phyloP scores from a whole-genome alignment of 345 rosid genomes.

The Ceriops zippeliana region DNA sequence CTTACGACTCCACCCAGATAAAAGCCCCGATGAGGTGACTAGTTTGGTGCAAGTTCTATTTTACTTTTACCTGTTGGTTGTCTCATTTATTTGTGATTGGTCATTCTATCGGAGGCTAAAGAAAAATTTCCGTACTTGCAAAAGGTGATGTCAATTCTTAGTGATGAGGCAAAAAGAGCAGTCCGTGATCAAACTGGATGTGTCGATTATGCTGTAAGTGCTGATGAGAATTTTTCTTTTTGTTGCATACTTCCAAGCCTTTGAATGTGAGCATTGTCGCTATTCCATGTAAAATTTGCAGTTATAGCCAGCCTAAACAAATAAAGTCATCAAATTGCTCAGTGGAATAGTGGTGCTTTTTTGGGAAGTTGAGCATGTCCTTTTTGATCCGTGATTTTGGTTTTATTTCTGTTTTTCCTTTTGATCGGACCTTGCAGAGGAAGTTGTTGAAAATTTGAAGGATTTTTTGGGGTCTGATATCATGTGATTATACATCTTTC shows the following conservation, averaged over 20 bases:
- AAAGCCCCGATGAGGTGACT: constrained; percentile 80
- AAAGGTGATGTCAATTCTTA: constrained; percentile 83
- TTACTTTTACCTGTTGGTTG: neutral
- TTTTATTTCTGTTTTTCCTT: constrained; percentile 18
- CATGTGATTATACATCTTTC: constrained; percentile 3
- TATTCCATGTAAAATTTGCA: neutral
- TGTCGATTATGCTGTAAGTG: constrained; percentile 83
- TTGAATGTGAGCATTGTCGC: no score
- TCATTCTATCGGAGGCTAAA: constrained; percentile 63
- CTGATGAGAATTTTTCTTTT: neutral
- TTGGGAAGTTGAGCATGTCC: neutral
- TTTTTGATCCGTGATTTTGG: neutral
- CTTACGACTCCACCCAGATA: constrained; percentile 82
- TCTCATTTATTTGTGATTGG: neutral
- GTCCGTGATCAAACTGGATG: constrained; percentile 87
- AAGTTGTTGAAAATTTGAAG: constrained; percentile 67
- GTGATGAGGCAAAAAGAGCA: constrained; percentile 81
- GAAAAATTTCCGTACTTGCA: constrained; percentile 95
- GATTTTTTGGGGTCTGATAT: constrained; percentile 47
- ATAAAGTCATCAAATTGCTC: neutral
- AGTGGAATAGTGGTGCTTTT: neutral
- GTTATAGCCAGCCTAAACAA: neutral
- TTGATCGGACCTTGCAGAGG: constrained; percentile 75
- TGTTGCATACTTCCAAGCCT: neutral
- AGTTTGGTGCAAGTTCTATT: neutral